Percentiles rank a stretch among this genome's conserved stretches.
Evolutionary conservation across 495 filamentous ascomycete genomes (phyloP).

Genomic region (Halenospora varia): DNA sequence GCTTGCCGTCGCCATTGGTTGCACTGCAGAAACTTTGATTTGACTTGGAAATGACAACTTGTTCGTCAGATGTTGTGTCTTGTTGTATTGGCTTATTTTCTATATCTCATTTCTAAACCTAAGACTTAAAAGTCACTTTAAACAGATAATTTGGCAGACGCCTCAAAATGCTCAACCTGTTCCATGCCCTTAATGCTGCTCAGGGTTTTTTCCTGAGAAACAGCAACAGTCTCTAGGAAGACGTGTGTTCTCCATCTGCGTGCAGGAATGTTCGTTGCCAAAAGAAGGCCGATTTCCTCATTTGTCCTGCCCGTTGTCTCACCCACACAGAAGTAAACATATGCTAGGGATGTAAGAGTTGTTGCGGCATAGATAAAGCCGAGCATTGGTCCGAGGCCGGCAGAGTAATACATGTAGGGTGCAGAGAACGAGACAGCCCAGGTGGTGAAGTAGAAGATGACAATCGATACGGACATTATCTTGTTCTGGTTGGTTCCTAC

Average conservation of each 20-base stretch:
- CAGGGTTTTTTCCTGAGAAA: neutral
- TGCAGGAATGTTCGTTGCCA: slow-evolving; percentile 14
- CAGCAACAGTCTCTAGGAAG: neutral
- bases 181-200: neutral
- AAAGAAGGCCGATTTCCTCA: slow-evolving; percentile 31
- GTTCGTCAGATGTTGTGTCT: too few relatives aligned
- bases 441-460: slow-evolving; percentile 29
- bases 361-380: slow-evolving; percentile 35
- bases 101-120: neutral
- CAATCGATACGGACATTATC: slow-evolving; percentile 32
- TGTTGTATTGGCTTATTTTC: too few relatives aligned
- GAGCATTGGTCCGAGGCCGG: slow-evolving; percentile 34
- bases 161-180: neutral
- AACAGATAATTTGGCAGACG: neutral
- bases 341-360: slow-evolving; percentile 28
- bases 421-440: slow-evolving; percentile 35
- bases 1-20: too few relatives aligned
- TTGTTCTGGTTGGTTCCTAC: slow-evolving; percentile 37
- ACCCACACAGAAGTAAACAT: slow-evolving; percentile 38
- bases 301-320: slow-evolving; percentile 32
- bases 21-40: too few relatives aligned
- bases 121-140: neutral
- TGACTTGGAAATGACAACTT: too few relatives aligned
- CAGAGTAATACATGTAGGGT: slow-evolving; percentile 37
- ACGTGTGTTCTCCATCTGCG: slow-evolving; percentile 15